phyloP scores from a whole-genome alignment of 805 yeast genomes.

The Nakazawaea peltata region DNA sequence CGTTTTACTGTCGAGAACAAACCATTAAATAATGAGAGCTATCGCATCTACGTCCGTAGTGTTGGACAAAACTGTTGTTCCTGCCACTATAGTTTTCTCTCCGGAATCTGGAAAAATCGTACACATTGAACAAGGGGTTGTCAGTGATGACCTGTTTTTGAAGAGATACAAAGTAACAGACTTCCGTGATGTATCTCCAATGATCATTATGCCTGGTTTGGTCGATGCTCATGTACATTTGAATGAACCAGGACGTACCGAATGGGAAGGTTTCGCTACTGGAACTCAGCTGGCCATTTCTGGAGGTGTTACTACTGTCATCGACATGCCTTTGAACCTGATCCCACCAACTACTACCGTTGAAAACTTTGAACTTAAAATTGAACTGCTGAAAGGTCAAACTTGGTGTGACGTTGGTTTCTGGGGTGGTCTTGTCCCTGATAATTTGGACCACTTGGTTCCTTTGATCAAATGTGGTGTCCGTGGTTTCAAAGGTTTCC shows the following conservation, averaged over 20 bases:
- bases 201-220: slow-evolving; percentile 75
- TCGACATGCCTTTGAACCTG: slow-evolving; percentile 95
- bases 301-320: slow-evolving; percentile 93
- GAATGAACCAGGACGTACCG: slow-evolving; percentile 97
- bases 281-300: slow-evolving; percentile 93
- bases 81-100: slow-evolving; percentile 65
- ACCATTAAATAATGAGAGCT: too few relatives aligned
- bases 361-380: slow-evolving; percentile 63
- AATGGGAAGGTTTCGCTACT: slow-evolving; percentile 97
- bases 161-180: slow-evolving; percentile 32
- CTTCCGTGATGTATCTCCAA: slow-evolving; percentile 52
- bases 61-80: slow-evolving; percentile 31
- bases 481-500: slow-evolving; percentile 87
- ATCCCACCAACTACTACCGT: slow-evolving; percentile 92
- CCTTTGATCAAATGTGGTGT: slow-evolving; percentile 84
- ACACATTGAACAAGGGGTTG: slow-evolving; percentile 33
- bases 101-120: slow-evolving; percentile 49
- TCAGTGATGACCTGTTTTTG: slow-evolving; percentile 33
- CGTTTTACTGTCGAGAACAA: too few relatives aligned
- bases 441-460: slow-evolving; percentile 55
- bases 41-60: slow-evolving; percentile 54
- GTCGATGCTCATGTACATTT: slow-evolving; percentile 93
- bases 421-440: slow-evolving; percentile 94
- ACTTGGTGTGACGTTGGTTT: slow-evolving; percentile 92
- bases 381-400: slow-evolving; percentile 72